These are phyloP conservation scores for Filosporella fistucella DNA, from an alignment of 495 filamentous ascomycete species.

Conservation along the genomic window DNA sequence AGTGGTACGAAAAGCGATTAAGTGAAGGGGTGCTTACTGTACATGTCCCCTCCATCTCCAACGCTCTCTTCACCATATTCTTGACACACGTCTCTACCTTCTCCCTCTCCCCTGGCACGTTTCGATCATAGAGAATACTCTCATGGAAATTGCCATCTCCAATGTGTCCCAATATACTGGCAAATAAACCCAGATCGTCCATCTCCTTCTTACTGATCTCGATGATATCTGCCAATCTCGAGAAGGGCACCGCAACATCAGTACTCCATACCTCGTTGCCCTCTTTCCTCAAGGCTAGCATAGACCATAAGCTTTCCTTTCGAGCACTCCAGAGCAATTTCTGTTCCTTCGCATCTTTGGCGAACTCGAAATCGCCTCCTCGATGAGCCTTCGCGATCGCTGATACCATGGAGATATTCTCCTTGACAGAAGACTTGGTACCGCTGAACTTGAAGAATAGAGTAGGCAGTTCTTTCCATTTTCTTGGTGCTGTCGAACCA, in stretches of 20 bases:
- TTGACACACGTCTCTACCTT: conserved; percentile 77
- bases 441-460: conserved; percentile 84
- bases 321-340: conserved; percentile 70
- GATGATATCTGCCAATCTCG: conserved; percentile 81
- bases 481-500: conserved; percentile 58
- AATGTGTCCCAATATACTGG: conserved; percentile 74
- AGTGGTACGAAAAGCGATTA: not conserved
- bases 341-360: conserved; percentile 60
- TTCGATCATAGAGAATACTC: conserved; percentile 77
- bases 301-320: conserved; percentile 73
- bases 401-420: conserved; percentile 62
- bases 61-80: conserved; percentile 80
- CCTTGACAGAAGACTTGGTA: conserved; percentile 62
- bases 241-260: conserved; percentile 87
- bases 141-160: conserved; percentile 93
- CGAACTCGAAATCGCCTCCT: conserved; percentile 70
- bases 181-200: conserved; percentile 78
- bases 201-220: conserved; percentile 87
- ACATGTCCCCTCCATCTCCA: conserved; percentile 93
- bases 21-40: conserved; percentile 43
- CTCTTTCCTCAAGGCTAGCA: conserved; percentile 62
- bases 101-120: conserved; percentile 58
- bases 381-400: conserved; percentile 58
- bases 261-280: conserved; percentile 66
- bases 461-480: conserved; percentile 73